phyloP scores from a whole-genome alignment of 805 yeast genomes.

The Ogataea saltuana region DNA sequence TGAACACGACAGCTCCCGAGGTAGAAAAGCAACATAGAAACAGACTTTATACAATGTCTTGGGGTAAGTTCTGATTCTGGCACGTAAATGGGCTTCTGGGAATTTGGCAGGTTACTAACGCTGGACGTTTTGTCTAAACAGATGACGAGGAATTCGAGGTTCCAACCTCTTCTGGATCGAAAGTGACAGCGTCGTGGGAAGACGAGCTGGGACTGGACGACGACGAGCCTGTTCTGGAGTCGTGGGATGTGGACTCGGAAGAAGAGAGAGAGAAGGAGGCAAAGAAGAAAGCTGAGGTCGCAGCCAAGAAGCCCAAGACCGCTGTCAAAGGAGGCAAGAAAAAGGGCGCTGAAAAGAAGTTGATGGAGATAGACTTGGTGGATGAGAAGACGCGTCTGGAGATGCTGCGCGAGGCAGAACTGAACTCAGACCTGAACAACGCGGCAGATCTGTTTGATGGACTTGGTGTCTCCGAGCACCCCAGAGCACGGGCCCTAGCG shows the following conservation, averaged over 20 bases:
- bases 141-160: conserved; percentile 92
- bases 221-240: conserved; percentile 77
- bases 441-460: conserved; percentile 93
- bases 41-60: conserved; percentile 22
- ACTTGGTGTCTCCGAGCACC: conserved; percentile 57
- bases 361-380: conserved; percentile 62
- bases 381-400: conserved; percentile 77
- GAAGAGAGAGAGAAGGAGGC: conserved; percentile 49
- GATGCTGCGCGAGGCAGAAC: conserved; percentile 74
- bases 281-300: conserved; percentile 30
- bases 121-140: conserved; percentile 5
- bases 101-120: conserved; percentile 5
- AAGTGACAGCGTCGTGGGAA: conserved; percentile 74
- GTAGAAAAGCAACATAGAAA: too few relatives aligned
- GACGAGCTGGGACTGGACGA: conserved; percentile 59
- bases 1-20: too few relatives aligned
- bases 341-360: conserved; percentile 39
- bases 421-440: conserved; percentile 82
- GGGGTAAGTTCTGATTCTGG: too few relatives aligned
- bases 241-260: conserved; percentile 87
- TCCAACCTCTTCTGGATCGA: conserved; percentile 44
- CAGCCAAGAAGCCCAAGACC: conserved; percentile 34
- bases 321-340: conserved; percentile 48
- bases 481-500: conserved; percentile 44
- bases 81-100: too few relatives aligned